Evolutionary conservation across 2,329 filamentous ascomycete genomes (phyloP).

Genomic region (Ilyonectria mors-panacis): DNA sequence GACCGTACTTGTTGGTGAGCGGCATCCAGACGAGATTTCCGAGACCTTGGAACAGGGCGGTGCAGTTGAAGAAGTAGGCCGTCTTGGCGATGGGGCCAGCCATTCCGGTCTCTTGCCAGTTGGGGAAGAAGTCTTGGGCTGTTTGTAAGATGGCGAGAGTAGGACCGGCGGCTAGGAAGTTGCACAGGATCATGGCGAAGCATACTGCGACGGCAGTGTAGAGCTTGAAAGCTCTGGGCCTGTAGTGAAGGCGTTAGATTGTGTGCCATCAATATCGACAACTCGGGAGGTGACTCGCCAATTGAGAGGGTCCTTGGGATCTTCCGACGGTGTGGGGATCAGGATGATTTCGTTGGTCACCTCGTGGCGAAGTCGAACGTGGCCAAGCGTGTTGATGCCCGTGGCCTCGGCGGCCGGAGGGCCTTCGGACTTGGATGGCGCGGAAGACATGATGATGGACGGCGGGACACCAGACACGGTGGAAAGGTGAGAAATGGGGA

Average conservation of each 20-base stretch:
- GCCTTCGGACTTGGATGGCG: slow-evolving; percentile 7
- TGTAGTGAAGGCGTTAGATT: not conserved
- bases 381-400: slow-evolving; percentile 25
- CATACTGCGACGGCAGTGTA: slow-evolving; percentile 34
- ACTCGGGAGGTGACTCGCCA: slow-evolving; percentile 39
- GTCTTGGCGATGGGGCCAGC: slow-evolving; percentile 31
- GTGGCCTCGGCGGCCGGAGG: not conserved
- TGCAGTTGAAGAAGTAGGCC: slow-evolving; percentile 36
- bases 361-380: slow-evolving; percentile 33
- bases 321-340: slow-evolving; percentile 62
- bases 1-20: slow-evolving; percentile 35
- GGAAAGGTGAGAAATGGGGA: not conserved
- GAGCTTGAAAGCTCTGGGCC: slow-evolving; percentile 52
- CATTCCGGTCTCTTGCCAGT: slow-evolving; percentile 26
- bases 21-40: slow-evolving; percentile 36
- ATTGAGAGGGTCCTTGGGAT: slow-evolving; percentile 65
- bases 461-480: not conserved
- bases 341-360: slow-evolving; percentile 61
- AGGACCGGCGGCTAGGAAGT: slow-evolving; percentile 37
- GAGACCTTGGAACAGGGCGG: slow-evolving; percentile 33
- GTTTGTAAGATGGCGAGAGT: slow-evolving; percentile 31
- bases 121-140: slow-evolving; percentile 31
- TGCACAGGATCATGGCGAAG: slow-evolving; percentile 36
- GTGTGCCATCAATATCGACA: not conserved
- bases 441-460: not conserved